Percentiles rank a stretch among this genome's conserved stretches.
phyloP scores from a whole-genome alignment of 2,329 filamentous ascomycete genomes.

The Cordyceps fumosorosea region DNA sequence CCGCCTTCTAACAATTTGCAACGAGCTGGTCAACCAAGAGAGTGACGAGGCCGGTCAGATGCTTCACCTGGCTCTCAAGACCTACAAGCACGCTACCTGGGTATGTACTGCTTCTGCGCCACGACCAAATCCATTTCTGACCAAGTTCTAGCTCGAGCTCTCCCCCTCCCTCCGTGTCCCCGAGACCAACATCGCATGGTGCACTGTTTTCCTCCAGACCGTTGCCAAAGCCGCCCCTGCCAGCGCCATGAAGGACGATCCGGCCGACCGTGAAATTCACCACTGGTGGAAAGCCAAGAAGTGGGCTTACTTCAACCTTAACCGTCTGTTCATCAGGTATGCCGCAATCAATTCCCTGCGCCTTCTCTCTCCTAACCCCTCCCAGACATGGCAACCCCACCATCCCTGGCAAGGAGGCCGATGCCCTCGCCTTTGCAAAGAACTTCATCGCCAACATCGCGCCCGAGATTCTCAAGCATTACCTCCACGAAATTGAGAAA shows the following conservation, averaged over 20 bases:
- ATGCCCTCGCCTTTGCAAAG: conserved; percentile 78
- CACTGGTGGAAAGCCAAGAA: conserved; percentile 99
- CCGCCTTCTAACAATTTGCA: conserved; percentile 77
- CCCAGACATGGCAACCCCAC: conserved; percentile 81
- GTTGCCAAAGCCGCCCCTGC: conserved; percentile 79
- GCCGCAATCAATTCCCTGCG: conserved; percentile 17
- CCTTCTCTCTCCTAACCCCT: conserved; percentile 6
- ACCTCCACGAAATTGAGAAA: conserved; percentile 90
- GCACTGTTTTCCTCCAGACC: conserved; percentile 85
- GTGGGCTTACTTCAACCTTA: conserved; percentile 97
- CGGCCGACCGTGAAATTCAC: conserved; percentile 82
- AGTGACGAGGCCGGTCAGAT: conserved; percentile 95
- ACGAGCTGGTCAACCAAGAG: conserved; percentile 81
- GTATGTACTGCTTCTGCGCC: conserved; percentile 36
- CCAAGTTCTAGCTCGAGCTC: conserved; percentile 68
- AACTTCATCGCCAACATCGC: conserved; percentile 87
- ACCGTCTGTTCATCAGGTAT: conserved; percentile 87
- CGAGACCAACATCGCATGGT: conserved; percentile 87
- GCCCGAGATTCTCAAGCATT: conserved; percentile 92
- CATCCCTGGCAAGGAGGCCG: conserved; percentile 65
- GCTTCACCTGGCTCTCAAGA: conserved; percentile 89
- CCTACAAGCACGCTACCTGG: conserved; percentile 97
- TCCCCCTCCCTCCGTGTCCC: conserved; percentile 70
- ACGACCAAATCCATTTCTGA: not conserved
- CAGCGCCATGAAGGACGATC: conserved; percentile 73